Evolutionary conservation across 2,329 filamentous ascomycete genomes (phyloP), one percentile per base, ranked within the genome.

Genomic region (Tolypocladium nubicola): DNA sequence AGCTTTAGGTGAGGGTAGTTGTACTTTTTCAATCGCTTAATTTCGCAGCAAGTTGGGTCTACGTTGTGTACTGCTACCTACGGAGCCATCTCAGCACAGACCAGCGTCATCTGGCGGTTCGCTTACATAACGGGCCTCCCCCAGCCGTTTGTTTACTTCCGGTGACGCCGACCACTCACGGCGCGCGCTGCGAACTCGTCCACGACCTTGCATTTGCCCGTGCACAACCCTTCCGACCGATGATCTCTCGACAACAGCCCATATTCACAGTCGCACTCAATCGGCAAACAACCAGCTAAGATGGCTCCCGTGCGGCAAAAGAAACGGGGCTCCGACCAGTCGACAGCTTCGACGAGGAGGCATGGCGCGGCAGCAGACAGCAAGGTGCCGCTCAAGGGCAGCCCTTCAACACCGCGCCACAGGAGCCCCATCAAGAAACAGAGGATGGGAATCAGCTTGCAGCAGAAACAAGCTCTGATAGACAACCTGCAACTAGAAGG

Each of bases 401-500:
- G 66, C 61, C 71, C 72, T 54, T 71, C 71, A 37, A 75, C 76
- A 60, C 74, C 71, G 38, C 70, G 65, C 61, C 71, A 68, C 62
- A 76, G 75, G 69, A 87, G 83, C 65, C 86, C 87, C 2, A 79
- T 81, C 56, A 86, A 81, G 71, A 87, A 82, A 73, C 79, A 73
- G 62, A 79, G 75, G 66, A 73, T 81, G 59, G 83, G 79, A 49
- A 81, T 93, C 61, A 85, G 84, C 3, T 70, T 82, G 57, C 78
- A 79, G 45, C 90, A 96, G 70, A 96, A 96, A 73, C 89, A 94
- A 71, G 87, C 88, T 13, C 76, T 96, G 55, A 87, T 96, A 58
- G 90, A 96, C 66, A 96, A 97, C 66, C 74, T 96, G 43, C 90
- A 96, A 68, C 79, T 96, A 45, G 91, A 97, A 73, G 84, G 91